These are phyloP conservation scores for Alternaria tenuissima DNA, from an alignment of 2,329 filamentous ascomycete genomes.

Conservation along the genomic window DNA sequence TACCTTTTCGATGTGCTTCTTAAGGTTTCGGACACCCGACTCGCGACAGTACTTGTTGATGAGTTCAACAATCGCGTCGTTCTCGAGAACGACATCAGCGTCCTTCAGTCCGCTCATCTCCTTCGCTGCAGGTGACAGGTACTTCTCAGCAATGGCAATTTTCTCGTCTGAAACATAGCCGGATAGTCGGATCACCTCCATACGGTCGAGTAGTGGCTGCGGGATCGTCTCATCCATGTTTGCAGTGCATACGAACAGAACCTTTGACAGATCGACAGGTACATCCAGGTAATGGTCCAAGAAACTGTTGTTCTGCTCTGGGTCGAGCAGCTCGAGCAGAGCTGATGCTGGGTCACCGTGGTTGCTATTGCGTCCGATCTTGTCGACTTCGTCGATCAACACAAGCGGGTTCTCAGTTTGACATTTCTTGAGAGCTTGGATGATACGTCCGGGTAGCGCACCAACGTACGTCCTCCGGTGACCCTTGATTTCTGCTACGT, in stretches of 20 bases:
- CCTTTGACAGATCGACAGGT: conserved; percentile 95
- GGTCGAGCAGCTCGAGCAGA: conserved; percentile 90
- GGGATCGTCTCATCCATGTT: conserved; percentile 99
- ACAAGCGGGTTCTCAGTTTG: conserved; percentile 98
- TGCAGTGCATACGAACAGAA: conserved; percentile 97
- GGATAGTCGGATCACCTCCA: conserved; percentile 96
- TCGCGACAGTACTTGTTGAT: conserved; percentile 99
- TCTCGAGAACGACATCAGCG: conserved; percentile 85
- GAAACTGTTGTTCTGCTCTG: conserved; percentile 97
- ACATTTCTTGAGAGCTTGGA: conserved; percentile 98
- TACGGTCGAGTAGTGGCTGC: conserved; percentile 88
- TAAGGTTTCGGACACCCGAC: conserved; percentile 94
- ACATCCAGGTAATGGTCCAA: conserved; percentile 99
- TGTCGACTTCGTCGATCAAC: conserved; percentile 96
- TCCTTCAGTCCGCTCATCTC: conserved; percentile 89
- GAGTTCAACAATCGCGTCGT: conserved; percentile 90
- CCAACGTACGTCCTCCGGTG: conserved; percentile 96
- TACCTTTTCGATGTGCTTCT: conserved; percentile 99
- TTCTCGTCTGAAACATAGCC: conserved; percentile 98
- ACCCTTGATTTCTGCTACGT: conserved; percentile 98
- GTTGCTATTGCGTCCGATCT: conserved; percentile 95
- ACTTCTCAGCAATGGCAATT: conserved; percentile 95
- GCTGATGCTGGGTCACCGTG: conserved; percentile 90
- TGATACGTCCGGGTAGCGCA: conserved; percentile 92
- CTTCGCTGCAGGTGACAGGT: conserved; percentile 92